Percentiles rank a stretch among this genome's conserved stretches.
These are phyloP conservation scores for Lactifluus rugatus DNA, from an alignment of 768 basidiomycete genomes.

Conservation along the genomic window DNA sequence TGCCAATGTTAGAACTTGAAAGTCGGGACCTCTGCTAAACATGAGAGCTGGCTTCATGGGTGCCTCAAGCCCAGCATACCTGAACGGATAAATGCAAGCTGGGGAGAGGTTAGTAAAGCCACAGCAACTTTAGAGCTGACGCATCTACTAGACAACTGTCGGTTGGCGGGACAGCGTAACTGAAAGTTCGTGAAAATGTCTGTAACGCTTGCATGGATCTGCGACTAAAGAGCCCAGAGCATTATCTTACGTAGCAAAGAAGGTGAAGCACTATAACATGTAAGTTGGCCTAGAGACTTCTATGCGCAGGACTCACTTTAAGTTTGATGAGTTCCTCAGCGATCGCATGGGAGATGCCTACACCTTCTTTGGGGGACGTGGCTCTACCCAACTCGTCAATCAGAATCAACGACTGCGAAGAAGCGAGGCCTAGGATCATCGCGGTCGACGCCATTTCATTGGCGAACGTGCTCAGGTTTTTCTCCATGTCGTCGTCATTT, in stretches of 20 bases:
- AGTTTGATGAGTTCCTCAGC: conserved; percentile 63
- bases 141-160: conserved; percentile 65
- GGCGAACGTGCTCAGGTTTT: conserved; percentile 87
- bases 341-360: conserved; percentile 78
- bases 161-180: conserved; percentile 69
- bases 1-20: conserved; percentile 49
- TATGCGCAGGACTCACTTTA: conserved; percentile 41
- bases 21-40: conserved; percentile 40
- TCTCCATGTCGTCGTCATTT: conserved; percentile 90
- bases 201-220: conserved; percentile 21
- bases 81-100: conserved; percentile 65
- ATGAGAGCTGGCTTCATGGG: not conserved
- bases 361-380: conserved; percentile 73
- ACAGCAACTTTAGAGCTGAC: not conserved
- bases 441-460: conserved; percentile 89
- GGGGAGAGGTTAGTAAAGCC: not conserved
- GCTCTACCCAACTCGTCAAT: conserved; percentile 93
- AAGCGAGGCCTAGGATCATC: conserved; percentile 81
- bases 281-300: not conserved
- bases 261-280: conserved; percentile 57
- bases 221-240: not conserved
- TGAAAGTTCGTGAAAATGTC: conserved; percentile 75
- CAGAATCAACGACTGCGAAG: conserved; percentile 61
- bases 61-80: not conserved
- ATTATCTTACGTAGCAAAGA: conserved; percentile 74